Base-by-base conservation (phyloP, 176 grass and related monocot genomes). In the Typha latifolia region DNA sequence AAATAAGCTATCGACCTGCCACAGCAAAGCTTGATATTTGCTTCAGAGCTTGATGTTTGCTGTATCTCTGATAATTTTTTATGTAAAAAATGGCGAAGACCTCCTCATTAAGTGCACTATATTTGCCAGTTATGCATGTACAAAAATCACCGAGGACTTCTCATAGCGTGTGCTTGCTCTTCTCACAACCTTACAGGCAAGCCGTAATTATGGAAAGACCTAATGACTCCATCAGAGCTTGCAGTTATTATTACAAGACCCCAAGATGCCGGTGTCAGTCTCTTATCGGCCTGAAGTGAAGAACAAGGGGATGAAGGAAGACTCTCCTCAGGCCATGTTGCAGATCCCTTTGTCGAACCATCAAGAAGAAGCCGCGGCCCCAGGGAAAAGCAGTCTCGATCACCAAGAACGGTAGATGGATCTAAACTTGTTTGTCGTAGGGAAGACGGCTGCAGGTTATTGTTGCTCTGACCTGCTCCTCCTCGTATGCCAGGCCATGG, bases 261-360 rank as follows among this genome's bases (percentile, higher is more conserved):
- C 94, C 86, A 97, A 43, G 27, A 13, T 32, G 34, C 3, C 63
- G 62, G 15, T 26, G 55, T n/a, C 47, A 19, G 13, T 5, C 61
- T 52, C 37, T 62, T 29, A 3, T 49, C 74, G 5, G 37, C 2
- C 61, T 43, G 37, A 43, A 8, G 7, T 43, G 37, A 43, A 43
- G 37, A 43, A 43, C 0, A 7, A 10, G 49, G 21, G 8, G 18
- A 21, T 7, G 61, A 73, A 48, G 70, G 64, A 50, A 92, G 81
- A n/a, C 89, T 90, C 73, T 97, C 94, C 63, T 87, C 89, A 3
- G 94, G 94, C 89, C 94, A 93, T n/a, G 89, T 92, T 14, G 74
- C 48, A 0, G 85, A 77, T 3, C 64, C 83, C 70, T 55, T 84
- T 12, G 49, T 47, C 13, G 23, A 50, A 6, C 74, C 49, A 15